Evolutionary conservation across 169 alveolate genomes (phyloP).

Genomic region (Babesia ovis): DNA sequence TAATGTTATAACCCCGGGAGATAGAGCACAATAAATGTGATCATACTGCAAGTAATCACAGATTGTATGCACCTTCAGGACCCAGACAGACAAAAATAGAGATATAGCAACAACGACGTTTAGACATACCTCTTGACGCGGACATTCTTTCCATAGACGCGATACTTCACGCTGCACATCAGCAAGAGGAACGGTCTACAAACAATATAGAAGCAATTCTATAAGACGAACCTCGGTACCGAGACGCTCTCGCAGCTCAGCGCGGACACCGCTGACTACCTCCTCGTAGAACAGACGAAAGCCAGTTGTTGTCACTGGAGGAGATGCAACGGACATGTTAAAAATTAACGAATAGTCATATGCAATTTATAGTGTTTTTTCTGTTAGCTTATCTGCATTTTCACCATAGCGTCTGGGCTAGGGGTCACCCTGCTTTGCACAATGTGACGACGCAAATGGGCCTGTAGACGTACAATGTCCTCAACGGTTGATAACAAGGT

Average conservation of each 20-base stretch:
- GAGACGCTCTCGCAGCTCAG: constrained; percentile 21
- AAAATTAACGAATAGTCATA: background rate
- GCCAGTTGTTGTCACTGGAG: background rate
- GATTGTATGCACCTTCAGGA: too few relatives aligned
- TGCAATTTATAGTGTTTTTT: background rate
- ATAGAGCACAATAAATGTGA: background rate
- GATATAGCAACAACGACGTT: background rate
- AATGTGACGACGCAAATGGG: constrained; percentile 80
- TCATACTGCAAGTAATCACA: too few relatives aligned
- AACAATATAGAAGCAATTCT: background rate
- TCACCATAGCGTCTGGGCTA: constrained; percentile 17
- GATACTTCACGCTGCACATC: constrained; percentile 32
- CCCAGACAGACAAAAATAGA: too few relatives aligned
- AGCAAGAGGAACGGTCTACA: constrained; percentile 10
- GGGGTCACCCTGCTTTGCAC: constrained; percentile 50
- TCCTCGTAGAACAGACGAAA: constrained; percentile 30
- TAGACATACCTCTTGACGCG: constrained; percentile 18
- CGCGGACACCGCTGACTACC: constrained; percentile 17
- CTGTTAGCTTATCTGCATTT: constrained; percentile 9
- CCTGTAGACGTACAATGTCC: constrained; percentile 85
- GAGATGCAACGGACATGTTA: background rate
- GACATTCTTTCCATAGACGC: constrained; percentile 29
- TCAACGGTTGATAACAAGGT: constrained; percentile 65
- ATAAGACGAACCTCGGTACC: constrained; percentile 28
- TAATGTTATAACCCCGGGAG: background rate